Percentiles rank a stretch among this genome's conserved stretches.
Conservation (phyloP, 495 filamentous ascomycete genomes). For the Podospora australis region DNA sequence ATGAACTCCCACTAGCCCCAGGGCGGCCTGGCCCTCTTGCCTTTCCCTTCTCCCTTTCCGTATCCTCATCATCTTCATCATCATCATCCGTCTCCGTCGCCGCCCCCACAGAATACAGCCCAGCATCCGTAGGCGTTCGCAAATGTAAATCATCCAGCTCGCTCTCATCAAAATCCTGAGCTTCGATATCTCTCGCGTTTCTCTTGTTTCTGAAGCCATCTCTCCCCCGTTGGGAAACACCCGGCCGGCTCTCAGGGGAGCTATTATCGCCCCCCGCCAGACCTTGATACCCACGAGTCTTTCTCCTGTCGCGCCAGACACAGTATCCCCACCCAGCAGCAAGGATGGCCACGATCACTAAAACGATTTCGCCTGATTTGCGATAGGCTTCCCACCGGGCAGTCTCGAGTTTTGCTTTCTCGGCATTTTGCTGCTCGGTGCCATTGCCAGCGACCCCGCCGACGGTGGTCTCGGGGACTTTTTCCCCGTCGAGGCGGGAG, state of each 20-base stretch:
- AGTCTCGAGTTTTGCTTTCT: conserved; percentile 67
- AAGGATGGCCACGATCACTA: conserved; percentile 76
- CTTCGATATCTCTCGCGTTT: conserved; percentile 50
- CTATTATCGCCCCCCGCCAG: conserved; percentile 28
- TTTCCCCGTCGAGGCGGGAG: conserved; percentile 84
- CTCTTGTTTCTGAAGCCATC: conserved; percentile 6
- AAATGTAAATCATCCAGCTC: conserved; percentile 73
- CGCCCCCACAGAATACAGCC: conserved; percentile 53
- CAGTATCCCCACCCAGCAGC: conserved; percentile 77
- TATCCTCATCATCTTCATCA: conserved; percentile 24
- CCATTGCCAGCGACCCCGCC: conserved; percentile 63
- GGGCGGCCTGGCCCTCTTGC: too few species aligned
- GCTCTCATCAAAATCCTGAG: conserved; percentile 82
- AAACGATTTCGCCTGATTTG: conserved; percentile 81
- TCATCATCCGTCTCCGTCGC: conserved; percentile 51
- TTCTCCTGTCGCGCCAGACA: conserved; percentile 70
- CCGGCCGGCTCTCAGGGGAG: conserved; percentile 17
- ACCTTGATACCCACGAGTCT: conserved; percentile 48
- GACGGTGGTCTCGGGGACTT: conserved; percentile 75
- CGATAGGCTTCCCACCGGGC: conserved; percentile 91
- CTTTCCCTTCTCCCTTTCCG: conserved; percentile 10
- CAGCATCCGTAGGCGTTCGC: conserved; percentile 35
- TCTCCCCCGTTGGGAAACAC: too few species aligned
- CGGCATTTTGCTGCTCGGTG: conserved; percentile 68
- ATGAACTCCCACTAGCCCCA: too few species aligned